A percentile compares a stretch with the other conserved stretches of the same genome.
phyloP scores from a whole-genome alignment of 2,329 filamentous ascomycete genomes.

The Capronia americana region DNA sequence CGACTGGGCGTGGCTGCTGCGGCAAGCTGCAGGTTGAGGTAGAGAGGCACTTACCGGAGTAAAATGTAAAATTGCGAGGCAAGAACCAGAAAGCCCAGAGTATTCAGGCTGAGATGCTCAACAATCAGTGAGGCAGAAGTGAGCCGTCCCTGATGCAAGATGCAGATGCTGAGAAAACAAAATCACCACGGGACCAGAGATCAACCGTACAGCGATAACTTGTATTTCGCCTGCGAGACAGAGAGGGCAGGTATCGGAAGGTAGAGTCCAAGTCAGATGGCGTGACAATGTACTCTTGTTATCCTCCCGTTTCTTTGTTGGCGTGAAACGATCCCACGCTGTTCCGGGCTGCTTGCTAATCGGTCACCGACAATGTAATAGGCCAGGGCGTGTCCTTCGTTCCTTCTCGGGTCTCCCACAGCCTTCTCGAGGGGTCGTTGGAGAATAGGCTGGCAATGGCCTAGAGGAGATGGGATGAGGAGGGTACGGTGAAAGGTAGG shows the following conservation, averaged over 20 bases:
- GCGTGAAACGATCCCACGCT: constrained; percentile 27
- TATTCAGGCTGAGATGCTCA: not conserved
- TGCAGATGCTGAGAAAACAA: constrained; percentile 19
- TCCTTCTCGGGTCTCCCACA: constrained; percentile 19
- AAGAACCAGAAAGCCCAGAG: constrained; percentile 26
- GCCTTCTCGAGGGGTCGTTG: constrained; percentile 20
- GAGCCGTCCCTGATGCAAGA: constrained; percentile 11
- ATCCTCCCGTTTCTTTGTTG: constrained; percentile 28
- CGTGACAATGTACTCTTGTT: constrained; percentile 29
- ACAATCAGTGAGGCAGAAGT: not conserved
- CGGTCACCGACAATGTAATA: constrained; percentile 25
- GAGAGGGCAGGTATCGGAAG: constrained; percentile 11
- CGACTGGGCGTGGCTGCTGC: constrained; percentile 1
- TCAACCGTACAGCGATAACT: constrained; percentile 38
- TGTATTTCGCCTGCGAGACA: constrained; percentile 12
- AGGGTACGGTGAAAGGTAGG: constrained; percentile 18
- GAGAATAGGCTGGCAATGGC: constrained; percentile 33
- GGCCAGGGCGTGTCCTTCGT: constrained; percentile 13
- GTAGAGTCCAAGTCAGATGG: constrained; percentile 13
- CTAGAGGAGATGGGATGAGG: constrained; percentile 23
- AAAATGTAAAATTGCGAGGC: constrained; percentile 6
- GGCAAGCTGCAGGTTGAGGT: not conserved
- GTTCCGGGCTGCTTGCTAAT: constrained; percentile 31
- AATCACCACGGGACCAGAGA: constrained; percentile 39
- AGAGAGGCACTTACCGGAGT: constrained; percentile 30